A percentile compares a stretch with the other conserved stretches of the same genome.
Conservation (phyloP, 1,284 basidiomycete genomes). For the Fomitopsis betulina region DNA sequence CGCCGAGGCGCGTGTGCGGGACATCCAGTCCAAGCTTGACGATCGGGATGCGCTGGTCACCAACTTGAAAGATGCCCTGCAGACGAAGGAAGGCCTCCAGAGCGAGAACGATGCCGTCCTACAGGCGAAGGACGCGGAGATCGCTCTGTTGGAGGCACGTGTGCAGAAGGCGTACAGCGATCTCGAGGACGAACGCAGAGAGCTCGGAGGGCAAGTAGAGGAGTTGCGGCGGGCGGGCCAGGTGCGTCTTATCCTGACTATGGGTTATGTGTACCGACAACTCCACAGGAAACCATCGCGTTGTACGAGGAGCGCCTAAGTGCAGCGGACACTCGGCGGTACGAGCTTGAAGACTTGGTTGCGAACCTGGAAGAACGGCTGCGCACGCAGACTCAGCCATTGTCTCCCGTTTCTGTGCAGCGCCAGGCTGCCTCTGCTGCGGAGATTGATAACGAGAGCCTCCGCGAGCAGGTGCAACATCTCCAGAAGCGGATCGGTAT, state of each 20-base stretch:
- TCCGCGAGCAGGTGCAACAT: conserved; percentile 85
- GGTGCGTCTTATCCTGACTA: conserved; percentile 35
- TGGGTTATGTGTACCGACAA: not conserved
- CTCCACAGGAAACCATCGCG: conserved; percentile 78
- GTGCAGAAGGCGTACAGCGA: conserved; percentile 46
- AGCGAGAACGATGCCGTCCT: conserved; percentile 47
- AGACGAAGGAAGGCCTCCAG: conserved; percentile 48
- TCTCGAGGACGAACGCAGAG: conserved; percentile 61
- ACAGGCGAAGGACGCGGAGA: conserved; percentile 51
- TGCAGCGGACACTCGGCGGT: conserved; percentile 64
- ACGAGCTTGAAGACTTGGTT: conserved; percentile 74
- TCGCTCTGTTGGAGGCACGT: conserved; percentile 46
- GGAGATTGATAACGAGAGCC: conserved; percentile 91
- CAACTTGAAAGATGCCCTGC: conserved; percentile 48
- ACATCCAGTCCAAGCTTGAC: conserved; percentile 45
- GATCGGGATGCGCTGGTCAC: conserved; percentile 39
- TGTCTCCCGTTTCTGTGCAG: conserved; percentile 33
- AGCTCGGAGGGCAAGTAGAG: conserved; percentile 69
- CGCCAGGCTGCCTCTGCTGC: conserved; percentile 54
- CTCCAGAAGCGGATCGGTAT: conserved; percentile 71
- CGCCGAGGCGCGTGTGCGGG: conserved; percentile 40
- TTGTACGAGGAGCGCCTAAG: conserved; percentile 87
- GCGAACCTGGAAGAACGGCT: conserved; percentile 59
- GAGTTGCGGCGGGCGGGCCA: conserved; percentile 82
- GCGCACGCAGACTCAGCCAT: conserved; percentile 31